phyloP scores from a whole-genome alignment of 306 rosid species.

The Sindora glabra region DNA sequence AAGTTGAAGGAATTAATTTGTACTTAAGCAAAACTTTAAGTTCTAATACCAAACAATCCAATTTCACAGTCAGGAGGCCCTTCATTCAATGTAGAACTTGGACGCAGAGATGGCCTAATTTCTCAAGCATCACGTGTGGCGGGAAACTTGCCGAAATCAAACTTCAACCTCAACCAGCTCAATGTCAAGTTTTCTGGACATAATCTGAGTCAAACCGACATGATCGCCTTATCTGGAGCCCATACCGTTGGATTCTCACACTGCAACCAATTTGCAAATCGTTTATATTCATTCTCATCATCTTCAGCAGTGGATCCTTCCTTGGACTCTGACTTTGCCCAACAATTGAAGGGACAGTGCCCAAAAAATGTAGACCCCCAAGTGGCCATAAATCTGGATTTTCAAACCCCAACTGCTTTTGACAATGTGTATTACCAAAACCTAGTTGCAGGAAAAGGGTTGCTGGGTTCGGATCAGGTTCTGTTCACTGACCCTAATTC shows the following conservation, averaged over 20 bases:
- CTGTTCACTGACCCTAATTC: slow-evolving; percentile 40
- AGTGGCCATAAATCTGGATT: slow-evolving; percentile 37
- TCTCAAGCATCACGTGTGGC: slow-evolving; percentile 51
- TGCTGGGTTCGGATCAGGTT: slow-evolving; percentile 52
- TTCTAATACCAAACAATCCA: too few relatives aligned
- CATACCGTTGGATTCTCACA: slow-evolving; percentile 74
- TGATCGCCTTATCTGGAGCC: slow-evolving; percentile 82
- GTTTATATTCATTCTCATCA: slow-evolving; percentile 35
- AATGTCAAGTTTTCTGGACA: slow-evolving; percentile 37
- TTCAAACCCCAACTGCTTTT: slow-evolving; percentile 29
- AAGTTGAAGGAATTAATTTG: too few relatives aligned
- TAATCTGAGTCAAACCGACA: slow-evolving; percentile 44
- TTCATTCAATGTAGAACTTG: slow-evolving; percentile 56
- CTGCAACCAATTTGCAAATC: slow-evolving; percentile 43
- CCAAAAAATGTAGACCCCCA: slow-evolving; percentile 35
- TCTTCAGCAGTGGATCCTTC: slow-evolving; percentile 53
- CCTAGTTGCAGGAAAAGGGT: slow-evolving; percentile 41
- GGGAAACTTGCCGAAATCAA: slow-evolving; percentile 51
- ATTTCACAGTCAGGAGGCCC: slow-evolving; percentile 74
- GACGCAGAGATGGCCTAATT: slow-evolving; percentile 62
- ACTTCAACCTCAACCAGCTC: slow-evolving; percentile 40
- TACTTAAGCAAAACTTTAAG: too few relatives aligned
- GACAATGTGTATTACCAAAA: slow-evolving; percentile 57
- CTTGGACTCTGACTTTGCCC: slow-evolving; percentile 37
- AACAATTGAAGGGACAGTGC: slow-evolving; percentile 25